Evolutionary conservation across 23 red algal genomes (phyloP), one percentile per base, ranked within the genome.

Genomic region (Chondrus crispus): DNA sequence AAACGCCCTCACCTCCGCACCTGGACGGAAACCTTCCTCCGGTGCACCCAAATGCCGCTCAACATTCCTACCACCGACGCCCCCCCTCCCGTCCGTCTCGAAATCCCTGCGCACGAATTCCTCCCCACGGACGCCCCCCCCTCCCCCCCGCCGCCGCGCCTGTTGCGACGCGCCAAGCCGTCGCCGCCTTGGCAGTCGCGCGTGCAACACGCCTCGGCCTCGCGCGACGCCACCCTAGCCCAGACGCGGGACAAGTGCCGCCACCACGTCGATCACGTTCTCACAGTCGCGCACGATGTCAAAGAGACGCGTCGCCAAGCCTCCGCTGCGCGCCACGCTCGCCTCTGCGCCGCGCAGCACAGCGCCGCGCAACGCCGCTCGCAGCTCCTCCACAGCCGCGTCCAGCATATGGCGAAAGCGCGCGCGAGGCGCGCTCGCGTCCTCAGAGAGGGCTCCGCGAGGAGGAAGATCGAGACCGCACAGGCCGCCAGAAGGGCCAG

Each of bases 21-120:
- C 74, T 66, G 84, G 84, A 87, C 84, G 84, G 84, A 62, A 48
- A 87, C 45, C 28, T 48, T 62, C 84, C 84, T 87, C 84, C 84
- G 84, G 66, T 74, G 84, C 50, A 30, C 45, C 46, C 62, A 13
- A 70, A 71, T 46, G 52, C 84, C 18, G 22, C 50, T 33, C 63
- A 40, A 40, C 14, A 41, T 66, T 36, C 84, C 84, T 42, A 42
- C 84, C 16, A 58, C 66, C 39, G 66, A 7, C 38, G 64, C 84
- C 18, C 77, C 77, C 33, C 62, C 51, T 8, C 62, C 77, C 9
- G 62, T 87, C 41, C 57, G 71, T 66, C 71, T 87, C 41, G 84
- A 73, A 49, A 87, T 87, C 41, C 84, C 84, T 0, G 84, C 84
- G 29, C 62, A 57, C 57, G 84, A 87, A 37, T 87, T 87, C 58